Evolutionary conservation across 202 grass and related monocot species (phyloP).

Genomic region (Elaeis oleifera): DNA sequence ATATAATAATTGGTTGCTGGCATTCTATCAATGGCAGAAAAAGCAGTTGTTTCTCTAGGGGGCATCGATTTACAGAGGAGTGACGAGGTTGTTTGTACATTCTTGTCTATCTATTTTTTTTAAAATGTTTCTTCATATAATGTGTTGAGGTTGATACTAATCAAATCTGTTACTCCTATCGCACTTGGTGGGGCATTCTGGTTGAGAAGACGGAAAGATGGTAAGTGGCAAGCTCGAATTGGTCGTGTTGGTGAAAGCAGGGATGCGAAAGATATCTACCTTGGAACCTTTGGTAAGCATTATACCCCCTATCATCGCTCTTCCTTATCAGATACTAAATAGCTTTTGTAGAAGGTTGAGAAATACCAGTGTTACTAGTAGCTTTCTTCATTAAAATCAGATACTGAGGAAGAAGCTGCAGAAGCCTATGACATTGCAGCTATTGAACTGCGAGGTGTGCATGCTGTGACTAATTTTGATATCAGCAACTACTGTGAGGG

Average conservation of each 20-base stretch:
- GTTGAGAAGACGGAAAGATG: conserved; percentile 69
- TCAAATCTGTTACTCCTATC: too few relatives aligned
- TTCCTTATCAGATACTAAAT: too few relatives aligned
- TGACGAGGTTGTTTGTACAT: conserved; percentile 66
- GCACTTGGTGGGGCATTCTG: conserved; percentile 16
- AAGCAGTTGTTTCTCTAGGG: conserved; percentile 98
- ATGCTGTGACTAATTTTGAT: conserved; percentile 94
- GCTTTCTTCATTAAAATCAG: conserved; percentile 29
- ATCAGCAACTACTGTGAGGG: conserved; percentile 66
- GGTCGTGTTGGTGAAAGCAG: conserved; percentile 85
- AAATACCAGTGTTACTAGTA: background rate
- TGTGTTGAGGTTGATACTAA: background rate
- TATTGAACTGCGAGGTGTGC: conserved; percentile 65
- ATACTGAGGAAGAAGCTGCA: conserved; percentile 89
- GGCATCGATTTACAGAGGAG: conserved; percentile 78
- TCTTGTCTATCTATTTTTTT: background rate
- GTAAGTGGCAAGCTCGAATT: conserved; percentile 95
- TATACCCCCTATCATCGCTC: background rate
- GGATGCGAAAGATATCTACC: conserved; percentile 98
- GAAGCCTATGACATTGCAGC: conserved; percentile 96
- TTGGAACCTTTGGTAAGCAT: conserved; percentile 84
- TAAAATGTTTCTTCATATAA: background rate
- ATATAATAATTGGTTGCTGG: conserved; percentile 12
- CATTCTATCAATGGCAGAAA: conserved; percentile 44
- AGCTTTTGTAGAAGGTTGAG: too few relatives aligned